phyloP scores from a whole-genome alignment of 179 eudicot species.

The Beta corolliflora region DNA sequence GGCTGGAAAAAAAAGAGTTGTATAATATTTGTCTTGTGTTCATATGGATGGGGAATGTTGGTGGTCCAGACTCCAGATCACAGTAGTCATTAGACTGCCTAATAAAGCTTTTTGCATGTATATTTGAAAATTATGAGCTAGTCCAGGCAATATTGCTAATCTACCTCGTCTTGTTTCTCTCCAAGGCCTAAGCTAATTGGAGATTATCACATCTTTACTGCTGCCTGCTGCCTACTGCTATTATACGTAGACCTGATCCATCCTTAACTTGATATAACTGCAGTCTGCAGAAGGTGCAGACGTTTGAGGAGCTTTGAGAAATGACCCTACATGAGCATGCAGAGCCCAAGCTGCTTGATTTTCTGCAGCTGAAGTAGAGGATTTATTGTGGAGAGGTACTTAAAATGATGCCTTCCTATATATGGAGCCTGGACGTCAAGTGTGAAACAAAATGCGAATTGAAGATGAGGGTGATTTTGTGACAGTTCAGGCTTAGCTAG shows the following conservation, averaged over 20 bases:
- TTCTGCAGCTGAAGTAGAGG: conserved; percentile 56
- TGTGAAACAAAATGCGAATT: conserved; percentile 84
- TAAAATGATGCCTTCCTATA: conserved; percentile 66
- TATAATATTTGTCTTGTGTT: not conserved
- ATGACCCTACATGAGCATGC: conserved; percentile 57
- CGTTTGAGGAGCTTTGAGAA: conserved; percentile 77
- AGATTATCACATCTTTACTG: too few species aligned
- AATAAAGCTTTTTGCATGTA: not conserved
- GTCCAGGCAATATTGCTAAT: not conserved
- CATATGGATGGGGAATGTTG: not conserved
- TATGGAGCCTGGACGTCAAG: conserved; percentile 55
- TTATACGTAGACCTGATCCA: conserved; percentile 8
- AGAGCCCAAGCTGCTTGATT: conserved; percentile 61
- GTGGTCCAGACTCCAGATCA: not conserved
- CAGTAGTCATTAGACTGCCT: not conserved
- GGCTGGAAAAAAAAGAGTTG: not conserved
- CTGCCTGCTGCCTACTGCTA: not conserved
- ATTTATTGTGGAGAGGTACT: conserved; percentile 72
- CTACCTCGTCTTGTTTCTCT: too few species aligned
- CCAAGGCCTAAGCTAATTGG: too few species aligned
- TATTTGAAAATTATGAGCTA: not conserved
- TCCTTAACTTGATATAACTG: conserved; percentile 21
- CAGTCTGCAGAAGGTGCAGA: conserved; percentile 55
- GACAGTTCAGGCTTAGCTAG: conserved; percentile 76
- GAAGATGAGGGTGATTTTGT: conserved; percentile 87